phyloP scores from a whole-genome alignment of 352 stramenopile genomes.

The Hyaloperonospora arabidopsidis region DNA sequence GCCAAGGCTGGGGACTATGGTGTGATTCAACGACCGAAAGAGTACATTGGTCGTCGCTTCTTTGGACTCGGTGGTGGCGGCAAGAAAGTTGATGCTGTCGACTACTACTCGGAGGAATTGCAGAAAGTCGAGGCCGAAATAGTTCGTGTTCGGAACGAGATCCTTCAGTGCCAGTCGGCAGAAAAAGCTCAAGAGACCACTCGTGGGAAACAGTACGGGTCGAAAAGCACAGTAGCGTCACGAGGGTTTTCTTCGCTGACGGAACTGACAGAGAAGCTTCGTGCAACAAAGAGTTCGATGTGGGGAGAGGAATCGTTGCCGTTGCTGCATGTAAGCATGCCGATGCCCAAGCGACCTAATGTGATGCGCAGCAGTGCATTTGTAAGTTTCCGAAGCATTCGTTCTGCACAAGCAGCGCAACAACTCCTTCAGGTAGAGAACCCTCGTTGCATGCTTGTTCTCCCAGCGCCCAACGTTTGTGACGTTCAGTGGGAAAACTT shows the following conservation, averaged over 20 bases:
- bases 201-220: constrained; percentile 19
- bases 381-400: constrained; percentile 61
- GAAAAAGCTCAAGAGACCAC: constrained; percentile 27
- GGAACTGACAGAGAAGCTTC: constrained; percentile 26
- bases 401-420: constrained; percentile 55
- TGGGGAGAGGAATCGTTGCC: constrained; percentile 29
- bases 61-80: constrained; percentile 39
- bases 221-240: constrained; percentile 2
- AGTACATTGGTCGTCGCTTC: constrained; percentile 34
- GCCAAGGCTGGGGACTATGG: constrained; percentile 16
- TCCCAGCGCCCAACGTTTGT: constrained; percentile 52
- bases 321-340: constrained; percentile 22
- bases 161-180: constrained; percentile 42
- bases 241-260: constrained; percentile 20
- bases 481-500: constrained; percentile 79
- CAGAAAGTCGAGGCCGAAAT: constrained; percentile 47
- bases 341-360: constrained; percentile 31
- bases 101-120: constrained; percentile 46
- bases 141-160: constrained; percentile 34
- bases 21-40: constrained; percentile 29
- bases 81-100: constrained; percentile 51
- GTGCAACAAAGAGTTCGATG: constrained; percentile 27
- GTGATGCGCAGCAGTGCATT: constrained; percentile 67
- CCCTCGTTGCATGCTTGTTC: constrained; percentile 49
- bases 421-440: constrained; percentile 69